These are phyloP conservation scores for Tetrastigma voinierianum DNA, from an alignment of 164 flowering plant species.

Conservation along the genomic window DNA sequence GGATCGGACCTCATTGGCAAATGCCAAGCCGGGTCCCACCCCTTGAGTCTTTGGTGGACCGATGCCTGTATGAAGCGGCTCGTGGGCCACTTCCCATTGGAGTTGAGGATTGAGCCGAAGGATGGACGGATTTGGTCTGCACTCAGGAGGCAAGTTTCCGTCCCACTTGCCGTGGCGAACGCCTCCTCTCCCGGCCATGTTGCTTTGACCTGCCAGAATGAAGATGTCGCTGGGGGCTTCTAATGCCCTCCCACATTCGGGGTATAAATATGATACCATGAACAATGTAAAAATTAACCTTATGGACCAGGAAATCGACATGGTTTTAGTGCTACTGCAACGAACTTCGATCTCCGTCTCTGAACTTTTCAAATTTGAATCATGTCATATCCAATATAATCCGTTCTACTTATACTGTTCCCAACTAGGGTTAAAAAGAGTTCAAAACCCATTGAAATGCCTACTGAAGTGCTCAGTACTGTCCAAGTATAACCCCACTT, in stretches of 20 bases:
- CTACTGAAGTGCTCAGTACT: no score
- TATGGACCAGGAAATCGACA: neutral
- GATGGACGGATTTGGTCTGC: conserved; percentile 17
- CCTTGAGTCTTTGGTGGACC: conserved; percentile 23
- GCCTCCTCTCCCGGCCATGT: conserved; percentile 74
- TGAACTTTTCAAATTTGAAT: no score
- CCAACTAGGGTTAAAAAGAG: no score
- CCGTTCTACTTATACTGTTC: no score
- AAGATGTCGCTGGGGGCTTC: conserved; percentile 24
- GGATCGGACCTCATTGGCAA: conserved; percentile 26
- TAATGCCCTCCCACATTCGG: neutral
- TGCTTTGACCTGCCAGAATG: conserved; percentile 69
- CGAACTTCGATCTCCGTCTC: no score
- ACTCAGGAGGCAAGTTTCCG: conserved; percentile 36
- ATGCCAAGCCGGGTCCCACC: conserved; percentile 46
- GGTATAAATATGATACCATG: neutral
- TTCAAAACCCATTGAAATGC: no score
- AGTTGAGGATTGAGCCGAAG: conserved; percentile 23
- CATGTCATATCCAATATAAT: no score
- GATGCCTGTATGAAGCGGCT: conserved; percentile 38
- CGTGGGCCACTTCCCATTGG: conserved; percentile 27
- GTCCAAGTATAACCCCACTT: no score
- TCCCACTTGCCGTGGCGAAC: conserved; percentile 34
- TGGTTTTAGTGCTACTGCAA: no score
- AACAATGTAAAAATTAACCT: neutral